Evolutionary conservation across 2,329 filamentous ascomycete species (phyloP).

Genomic region (Nigrospora sphaerica): DNA sequence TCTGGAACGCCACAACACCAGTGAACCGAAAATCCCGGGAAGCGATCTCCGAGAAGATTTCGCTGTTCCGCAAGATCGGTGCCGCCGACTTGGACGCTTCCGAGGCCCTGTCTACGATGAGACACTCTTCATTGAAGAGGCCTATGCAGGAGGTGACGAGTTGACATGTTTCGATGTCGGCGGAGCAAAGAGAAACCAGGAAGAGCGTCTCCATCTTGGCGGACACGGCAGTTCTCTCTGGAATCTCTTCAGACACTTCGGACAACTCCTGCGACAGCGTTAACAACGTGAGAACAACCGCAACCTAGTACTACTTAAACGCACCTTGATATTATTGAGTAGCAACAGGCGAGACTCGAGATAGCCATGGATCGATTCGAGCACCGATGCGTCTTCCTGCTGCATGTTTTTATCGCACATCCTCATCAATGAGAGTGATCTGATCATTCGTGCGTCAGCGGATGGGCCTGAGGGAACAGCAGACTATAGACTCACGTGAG

Average conservation of each 20-base stretch:
- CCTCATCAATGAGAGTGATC: slow-evolving; percentile 36
- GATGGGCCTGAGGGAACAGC: background rate
- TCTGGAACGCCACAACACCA: slow-evolving; percentile 63
- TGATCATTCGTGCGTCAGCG: slow-evolving; percentile 7
- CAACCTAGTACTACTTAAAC: slow-evolving; percentile 5
- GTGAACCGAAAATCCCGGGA: slow-evolving; percentile 60
- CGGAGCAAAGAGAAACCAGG: slow-evolving; percentile 56
- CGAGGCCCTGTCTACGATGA: slow-evolving; percentile 42
- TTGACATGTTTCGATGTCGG: slow-evolving; percentile 59
- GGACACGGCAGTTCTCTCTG: slow-evolving; percentile 44
- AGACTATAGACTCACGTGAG: slow-evolving; percentile 35
- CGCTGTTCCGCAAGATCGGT: slow-evolving; percentile 51
- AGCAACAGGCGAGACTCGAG: slow-evolving; percentile 48
- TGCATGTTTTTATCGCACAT: slow-evolving; percentile 42
- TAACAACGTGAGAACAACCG: too few relatives aligned
- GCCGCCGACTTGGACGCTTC: slow-evolving; percentile 42
- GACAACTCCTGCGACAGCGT: slow-evolving; percentile 39
- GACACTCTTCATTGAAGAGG: slow-evolving; percentile 55
- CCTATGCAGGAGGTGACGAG: slow-evolving; percentile 55
- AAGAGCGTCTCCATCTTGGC: slow-evolving; percentile 56
- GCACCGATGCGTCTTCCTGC: slow-evolving; percentile 32
- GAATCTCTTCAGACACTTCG: slow-evolving; percentile 44
- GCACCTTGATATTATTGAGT: slow-evolving; percentile 41
- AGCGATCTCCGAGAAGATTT: slow-evolving; percentile 55
- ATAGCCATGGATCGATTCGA: slow-evolving; percentile 46